Conservation (phyloP, 2,329 filamentous ascomycete species). For the Coniella vitis region DNA sequence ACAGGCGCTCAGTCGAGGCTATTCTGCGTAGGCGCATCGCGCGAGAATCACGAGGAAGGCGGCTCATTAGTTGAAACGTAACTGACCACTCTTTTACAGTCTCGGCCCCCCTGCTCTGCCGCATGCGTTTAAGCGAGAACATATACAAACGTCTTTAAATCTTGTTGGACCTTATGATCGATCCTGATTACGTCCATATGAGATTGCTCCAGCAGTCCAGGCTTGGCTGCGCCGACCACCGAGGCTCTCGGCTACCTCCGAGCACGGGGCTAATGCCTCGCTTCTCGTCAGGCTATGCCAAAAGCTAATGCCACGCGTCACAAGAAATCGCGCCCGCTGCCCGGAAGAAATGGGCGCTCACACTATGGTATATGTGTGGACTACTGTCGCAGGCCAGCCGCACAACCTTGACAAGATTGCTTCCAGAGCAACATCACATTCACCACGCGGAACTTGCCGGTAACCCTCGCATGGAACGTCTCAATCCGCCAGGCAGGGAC, state of each 20-base stretch:
- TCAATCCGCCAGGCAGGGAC: too few species aligned
- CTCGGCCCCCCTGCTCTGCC: background rate
- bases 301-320: background rate
- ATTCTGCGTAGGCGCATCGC: conserved; percentile 3
- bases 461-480: too few species aligned
- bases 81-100: background rate
- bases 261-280: background rate
- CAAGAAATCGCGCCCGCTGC: too few species aligned
- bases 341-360: too few species aligned
- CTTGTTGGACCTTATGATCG: background rate
- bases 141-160: background rate
- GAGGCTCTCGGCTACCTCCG: background rate
- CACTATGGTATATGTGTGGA: too few species aligned
- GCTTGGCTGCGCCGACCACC: background rate
- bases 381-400: too few species aligned
- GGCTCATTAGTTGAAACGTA: background rate
- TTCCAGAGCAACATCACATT: too few species aligned
- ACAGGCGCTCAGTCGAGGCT: background rate
- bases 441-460: too few species aligned
- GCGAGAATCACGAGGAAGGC: conserved; percentile 1
- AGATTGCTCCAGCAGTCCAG: background rate
- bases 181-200: background rate
- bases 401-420: too few species aligned
- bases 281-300: background rate
- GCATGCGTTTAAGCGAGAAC: conserved; percentile 1